Percentiles rank a stretch among this genome's conserved stretches.
These are phyloP conservation scores for Panellus pusillus DNA, from an alignment of 768 basidiomycete species.

Conservation along the genomic window DNA sequence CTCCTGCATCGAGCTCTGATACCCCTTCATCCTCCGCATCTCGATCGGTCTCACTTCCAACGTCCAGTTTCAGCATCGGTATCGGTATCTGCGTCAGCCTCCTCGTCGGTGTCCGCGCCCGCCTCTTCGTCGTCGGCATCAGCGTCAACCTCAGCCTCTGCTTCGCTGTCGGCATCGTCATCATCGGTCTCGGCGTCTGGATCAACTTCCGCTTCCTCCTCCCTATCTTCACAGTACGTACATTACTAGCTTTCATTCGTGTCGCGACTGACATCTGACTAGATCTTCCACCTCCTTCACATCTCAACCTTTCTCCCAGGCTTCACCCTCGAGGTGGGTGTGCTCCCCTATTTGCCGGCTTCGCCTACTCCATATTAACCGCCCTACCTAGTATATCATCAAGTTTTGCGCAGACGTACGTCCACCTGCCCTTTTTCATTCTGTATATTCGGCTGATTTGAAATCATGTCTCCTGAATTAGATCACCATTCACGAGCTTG, in stretches of 20 bases:
- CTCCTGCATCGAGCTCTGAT: too few relatives aligned
- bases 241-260: background rate
- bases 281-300: background rate
- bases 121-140: too few relatives aligned
- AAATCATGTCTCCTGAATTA: too few relatives aligned
- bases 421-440: too few relatives aligned
- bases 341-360: background rate
- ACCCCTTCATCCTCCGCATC: background rate
- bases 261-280: background rate
- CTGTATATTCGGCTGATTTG: too few relatives aligned
- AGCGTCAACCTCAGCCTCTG: background rate
- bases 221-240: background rate
- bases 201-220: background rate
- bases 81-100: too few relatives aligned
- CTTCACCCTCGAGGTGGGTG: background rate
- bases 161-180: background rate
- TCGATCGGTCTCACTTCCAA: background rate
- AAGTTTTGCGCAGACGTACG: too few relatives aligned
- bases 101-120: too few relatives aligned
- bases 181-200: background rate
- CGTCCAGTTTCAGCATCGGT: background rate
- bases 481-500: background rate
- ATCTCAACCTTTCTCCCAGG: background rate
- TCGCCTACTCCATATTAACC: too few relatives aligned
- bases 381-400: too few relatives aligned